These are phyloP conservation scores for Boletus rubropictus DNA, from an alignment of 768 basidiomycete species.

Conservation along the genomic window DNA sequence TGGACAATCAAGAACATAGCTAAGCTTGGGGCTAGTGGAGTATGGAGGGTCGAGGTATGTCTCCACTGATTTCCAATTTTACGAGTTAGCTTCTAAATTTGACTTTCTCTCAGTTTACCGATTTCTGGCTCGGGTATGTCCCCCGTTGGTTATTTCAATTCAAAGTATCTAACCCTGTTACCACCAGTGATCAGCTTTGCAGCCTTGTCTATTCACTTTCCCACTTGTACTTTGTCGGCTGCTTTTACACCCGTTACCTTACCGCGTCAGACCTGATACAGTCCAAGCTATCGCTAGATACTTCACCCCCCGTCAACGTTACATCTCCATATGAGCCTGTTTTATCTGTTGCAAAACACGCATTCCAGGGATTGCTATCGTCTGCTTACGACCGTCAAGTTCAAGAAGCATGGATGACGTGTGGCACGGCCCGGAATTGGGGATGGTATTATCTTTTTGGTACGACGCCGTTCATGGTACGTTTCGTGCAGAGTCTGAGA, in stretches of 20 bases:
- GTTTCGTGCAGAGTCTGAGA: constrained; percentile 79
- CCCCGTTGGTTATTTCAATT: neutral
- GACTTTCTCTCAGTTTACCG: constrained; percentile 50
- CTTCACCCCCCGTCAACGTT: neutral
- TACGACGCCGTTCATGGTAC: constrained; percentile 62
- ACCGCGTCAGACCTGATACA: too few species aligned
- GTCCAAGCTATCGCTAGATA: neutral
- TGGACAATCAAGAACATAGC: constrained; percentile 69
- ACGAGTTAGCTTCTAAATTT: neutral
- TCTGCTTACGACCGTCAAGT: constrained; percentile 30
- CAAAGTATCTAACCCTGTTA: neutral
- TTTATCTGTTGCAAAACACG: neutral
- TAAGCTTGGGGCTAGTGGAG: constrained; percentile 65
- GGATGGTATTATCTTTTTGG: constrained; percentile 52
- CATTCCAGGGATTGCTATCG: neutral
- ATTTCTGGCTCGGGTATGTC: constrained; percentile 82
- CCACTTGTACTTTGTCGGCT: constrained; percentile 66
- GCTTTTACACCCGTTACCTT: constrained; percentile 48
- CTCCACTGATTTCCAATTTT: neutral
- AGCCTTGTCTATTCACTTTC: constrained; percentile 70
- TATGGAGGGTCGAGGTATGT: constrained; percentile 64
- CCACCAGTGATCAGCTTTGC: constrained; percentile 68
- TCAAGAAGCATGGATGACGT: constrained; percentile 39
- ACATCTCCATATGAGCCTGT: neutral
- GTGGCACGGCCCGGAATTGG: constrained; percentile 47